Base-by-base conservation (phyloP, 169 alveolate species). In the Plasmodium chabaudi region DNA sequence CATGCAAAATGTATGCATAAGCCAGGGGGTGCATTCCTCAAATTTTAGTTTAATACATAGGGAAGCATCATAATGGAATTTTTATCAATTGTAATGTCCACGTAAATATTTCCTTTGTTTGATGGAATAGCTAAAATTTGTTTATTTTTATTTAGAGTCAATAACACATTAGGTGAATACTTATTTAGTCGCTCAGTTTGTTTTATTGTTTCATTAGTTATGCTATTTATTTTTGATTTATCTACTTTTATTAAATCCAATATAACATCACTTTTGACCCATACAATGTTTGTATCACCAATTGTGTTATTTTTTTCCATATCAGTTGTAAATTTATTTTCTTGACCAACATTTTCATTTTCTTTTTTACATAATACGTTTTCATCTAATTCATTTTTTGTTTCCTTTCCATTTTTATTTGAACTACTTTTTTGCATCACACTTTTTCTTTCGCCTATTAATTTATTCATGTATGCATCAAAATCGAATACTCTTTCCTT, bases 31-130 rank as follows among this genome's bases (percentile, higher is more conserved):
- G 4, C 7, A 34, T 34, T 5, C 42, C 42, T 34, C 42, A 5
- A 34, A 34, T 34, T 13, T 63, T 46, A 86, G 25, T 60, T 70
- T 49, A 86, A 70, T 39, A 86, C 27, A n/a, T 86, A 86, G 15
- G 91, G 91, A 9, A 86, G 46, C 91, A 86, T 86, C 17, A 86
- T 86, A 39, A 86, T 86, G 49, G 91, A 86, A 65, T 86, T 68
- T 65, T 86, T 86, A 46, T 86, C 91, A 59, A 86, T 70, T 42
- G 77, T 70, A 42, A 86, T 86, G 47, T 86, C 91, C 13, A 86
- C 91, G 47, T 69, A 86, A 25, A 86, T 21, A 39, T 69, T 86
- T 86, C 91, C 91, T 47, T 86, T 86, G 15, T 53, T 86, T 21
- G 91, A 57, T 9, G 91, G 91, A 9, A 86, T 60, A 7, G 87